Evolutionary conservation across 2,329 filamentous ascomycete genomes (phyloP), one percentile per base, ranked within the genome.

Genomic region (Talaromyces sp.): DNA sequence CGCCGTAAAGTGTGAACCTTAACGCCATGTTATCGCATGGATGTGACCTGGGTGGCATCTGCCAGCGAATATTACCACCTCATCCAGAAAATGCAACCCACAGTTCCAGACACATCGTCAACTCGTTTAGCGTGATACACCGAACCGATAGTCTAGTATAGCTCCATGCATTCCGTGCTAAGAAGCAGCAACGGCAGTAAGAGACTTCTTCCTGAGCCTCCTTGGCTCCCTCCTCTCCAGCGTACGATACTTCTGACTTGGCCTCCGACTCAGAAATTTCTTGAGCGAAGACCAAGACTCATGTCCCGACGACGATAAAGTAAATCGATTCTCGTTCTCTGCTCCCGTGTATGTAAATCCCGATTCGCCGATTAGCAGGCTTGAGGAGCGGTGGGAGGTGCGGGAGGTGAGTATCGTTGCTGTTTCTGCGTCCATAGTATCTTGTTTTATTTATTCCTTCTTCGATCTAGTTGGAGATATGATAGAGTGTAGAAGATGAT

Each of bases 181-280:
- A 33, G 60, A 56, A 43, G 60, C 19, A 1, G 8, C 27, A 45
- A 39, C 22, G 19, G 22, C 19, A 45, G 64, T 62, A 50, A 65
- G 41, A 22, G 65, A 66, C 47, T 72, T 71, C 66, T 75, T 75
- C 58, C 72, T 65, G 64, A 75, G 67, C 43, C 73, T 69, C 60
- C 73, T 74, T 57, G 73, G 72, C 64, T 75, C 73, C 62, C 71
- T 48, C 39, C 65, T 69, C 62, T 75, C 73, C 56, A 74, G 68
- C 50, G 72, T 68, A 27, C 71, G 70, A 70, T 75, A 75, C 47
- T 70, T 71, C 31, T 69, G 70, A 59, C 70, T 74, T 56, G 69
- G 68, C 57, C 70, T 69, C 22, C 73, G 70, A 39, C 68, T 67
- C 45, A 75, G 63, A 19, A 74, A 68, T 47, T 68, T 71, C 62